Base-by-base conservation (phyloP, 805 yeast genomes). In the Kregervanrija fluxuum region DNA sequence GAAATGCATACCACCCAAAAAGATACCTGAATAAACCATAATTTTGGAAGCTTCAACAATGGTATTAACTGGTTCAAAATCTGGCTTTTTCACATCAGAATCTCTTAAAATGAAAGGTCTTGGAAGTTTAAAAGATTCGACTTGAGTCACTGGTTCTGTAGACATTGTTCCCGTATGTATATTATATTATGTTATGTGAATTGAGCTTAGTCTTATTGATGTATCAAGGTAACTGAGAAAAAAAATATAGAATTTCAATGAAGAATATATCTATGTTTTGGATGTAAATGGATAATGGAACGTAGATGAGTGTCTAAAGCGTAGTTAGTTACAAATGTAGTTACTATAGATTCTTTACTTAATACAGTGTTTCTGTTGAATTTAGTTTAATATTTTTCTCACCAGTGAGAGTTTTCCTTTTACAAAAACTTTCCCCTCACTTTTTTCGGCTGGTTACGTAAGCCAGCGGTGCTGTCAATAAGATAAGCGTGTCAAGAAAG, bases 1-100 rank as follows among this genome's bases (percentile, higher is more conserved):
- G 16, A 64, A 46, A 36, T 66, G 68, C 62, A 60, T 62, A 45
- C 67, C 70, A 15, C 62, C 64, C 14, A 64, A 48, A 39, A 66
- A 54, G 11, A 64, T 44, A n/a, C 61, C 62, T 2, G 68, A 53
- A 30, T 53, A 60, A 11, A 57, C 34, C 6, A 55, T 48, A n/a
- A 57, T 49, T 41, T 62, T 64, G 28, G 51, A 44, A 11, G 65
- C 50, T 34, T 59, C 56, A 33, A 40, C 45, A n/a, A 64, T 40
- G 11, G 69, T 61, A 49, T 65, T 62, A 30, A 53, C 57, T 12
- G 68, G 67, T 33, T 45, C 45, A 43, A 47, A 61, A 13, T 46
- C 48, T 8, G 35, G 31, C 11, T 42, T 36, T 12, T 39, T 38
- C 22, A 47, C 48, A 14, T 45, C 47, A 8, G 43, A 38, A 39